Conservation (phyloP, 345 rosid species). For the Brassica incana region DNA sequence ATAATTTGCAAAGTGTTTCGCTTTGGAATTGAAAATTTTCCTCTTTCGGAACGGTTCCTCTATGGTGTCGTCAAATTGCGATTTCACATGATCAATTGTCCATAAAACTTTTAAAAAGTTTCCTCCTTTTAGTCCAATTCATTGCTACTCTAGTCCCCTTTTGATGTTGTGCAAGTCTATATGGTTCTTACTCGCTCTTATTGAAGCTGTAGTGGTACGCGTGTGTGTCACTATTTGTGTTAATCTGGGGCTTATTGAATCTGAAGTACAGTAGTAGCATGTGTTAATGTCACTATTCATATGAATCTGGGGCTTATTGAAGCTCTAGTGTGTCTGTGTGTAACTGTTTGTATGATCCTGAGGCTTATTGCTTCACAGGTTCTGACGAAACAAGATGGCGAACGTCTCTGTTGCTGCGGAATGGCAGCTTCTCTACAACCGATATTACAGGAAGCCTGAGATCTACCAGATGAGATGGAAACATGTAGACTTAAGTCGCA, state of each 20-base stretch:
- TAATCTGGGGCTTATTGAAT: not conserved
- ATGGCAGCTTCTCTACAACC: constrained; percentile 87
- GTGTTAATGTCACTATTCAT: not conserved
- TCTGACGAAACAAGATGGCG: constrained; percentile 50
- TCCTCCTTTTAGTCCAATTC: not conserved
- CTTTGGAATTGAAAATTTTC: not conserved
- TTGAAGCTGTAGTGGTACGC: not conserved
- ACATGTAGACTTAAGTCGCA: constrained; percentile 77
- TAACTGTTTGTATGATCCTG: no score
- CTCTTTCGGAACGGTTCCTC: not conserved
- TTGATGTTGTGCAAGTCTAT: not conserved
- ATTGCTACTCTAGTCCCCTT: not conserved
- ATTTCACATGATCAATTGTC: not conserved
- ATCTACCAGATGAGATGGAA: constrained; percentile 87
- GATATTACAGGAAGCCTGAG: constrained; percentile 91
- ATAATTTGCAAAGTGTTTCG: not conserved
- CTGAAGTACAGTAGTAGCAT: not conserved
- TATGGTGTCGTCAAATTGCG: not conserved
- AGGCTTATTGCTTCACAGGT: constrained; percentile 10
- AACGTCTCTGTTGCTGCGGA: constrained; percentile 94
- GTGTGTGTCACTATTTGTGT: not conserved
- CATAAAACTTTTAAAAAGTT: not conserved
- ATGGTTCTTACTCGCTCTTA: not conserved
- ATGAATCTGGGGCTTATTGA: not conserved
- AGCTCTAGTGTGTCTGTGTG: no score